phyloP scores from a whole-genome alignment of 805 yeast genomes.

The Torulaspora delbrueckii region DNA sequence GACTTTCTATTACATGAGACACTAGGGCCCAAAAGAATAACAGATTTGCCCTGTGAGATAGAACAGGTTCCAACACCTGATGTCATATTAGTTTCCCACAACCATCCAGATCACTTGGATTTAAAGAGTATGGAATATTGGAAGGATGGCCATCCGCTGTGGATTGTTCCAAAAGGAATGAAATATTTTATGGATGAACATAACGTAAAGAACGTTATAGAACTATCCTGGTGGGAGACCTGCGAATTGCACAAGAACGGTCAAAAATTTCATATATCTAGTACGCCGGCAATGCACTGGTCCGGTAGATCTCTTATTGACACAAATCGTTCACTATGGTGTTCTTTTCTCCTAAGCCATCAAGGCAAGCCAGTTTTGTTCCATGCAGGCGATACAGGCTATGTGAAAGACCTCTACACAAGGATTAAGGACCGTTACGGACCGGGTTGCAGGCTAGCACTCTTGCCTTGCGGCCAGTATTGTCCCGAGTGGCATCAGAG shows the following conservation, averaged over 20 bases:
- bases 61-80: conserved; percentile 64
- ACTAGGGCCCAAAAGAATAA: conserved; percentile 81
- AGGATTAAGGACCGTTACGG: conserved; percentile 64
- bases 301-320: conserved; percentile 81
- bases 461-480: conserved; percentile 92
- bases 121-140: conserved; percentile 45
- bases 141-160: conserved; percentile 39
- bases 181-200: conserved; percentile 50
- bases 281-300: conserved; percentile 97
- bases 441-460: conserved; percentile 51
- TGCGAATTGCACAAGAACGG: conserved; percentile 39
- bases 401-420: conserved; percentile 64
- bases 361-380: conserved; percentile 68
- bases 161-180: conserved; percentile 89
- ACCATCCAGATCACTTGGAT: conserved; percentile 94
- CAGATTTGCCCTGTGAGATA: conserved; percentile 65
- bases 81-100: conserved; percentile 78
- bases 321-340: conserved; percentile 80
- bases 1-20: conserved; percentile 56
- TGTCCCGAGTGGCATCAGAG: conserved; percentile 92
- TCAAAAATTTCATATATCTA: conserved; percentile 69
- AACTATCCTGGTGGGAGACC: conserved; percentile 92
- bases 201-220: conserved; percentile 60
- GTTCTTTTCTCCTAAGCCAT: conserved; percentile 69
- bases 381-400: conserved; percentile 96